Evolutionary conservation across 1,284 basidiomycete species (phyloP).

Genomic region (Agaricales sp.): DNA sequence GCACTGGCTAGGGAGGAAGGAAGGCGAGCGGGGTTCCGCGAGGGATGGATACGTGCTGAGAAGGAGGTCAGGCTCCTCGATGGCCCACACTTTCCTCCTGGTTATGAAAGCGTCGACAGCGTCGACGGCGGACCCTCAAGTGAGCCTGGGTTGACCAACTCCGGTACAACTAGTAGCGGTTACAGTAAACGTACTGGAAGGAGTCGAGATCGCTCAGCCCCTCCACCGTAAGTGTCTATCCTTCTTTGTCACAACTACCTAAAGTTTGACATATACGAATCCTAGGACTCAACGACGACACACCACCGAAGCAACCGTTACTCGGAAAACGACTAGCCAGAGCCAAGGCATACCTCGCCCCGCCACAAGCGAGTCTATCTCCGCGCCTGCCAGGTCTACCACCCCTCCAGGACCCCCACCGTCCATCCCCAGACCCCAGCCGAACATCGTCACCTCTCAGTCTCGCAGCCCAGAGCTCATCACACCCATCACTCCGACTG

Average conservation of each 20-base stretch:
- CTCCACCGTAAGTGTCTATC: too few species aligned
- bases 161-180: neutral
- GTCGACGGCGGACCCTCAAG: neutral
- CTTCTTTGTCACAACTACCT: too few species aligned
- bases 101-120: too few species aligned
- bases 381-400: neutral
- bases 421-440: neutral
- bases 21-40: conserved; percentile 26
- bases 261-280: too few species aligned
- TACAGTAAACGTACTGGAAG: neutral
- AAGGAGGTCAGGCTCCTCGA: conserved; percentile 8
- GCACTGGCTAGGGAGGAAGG: conserved; percentile 34
- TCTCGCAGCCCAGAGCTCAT: neutral
- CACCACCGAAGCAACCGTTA: too few species aligned
- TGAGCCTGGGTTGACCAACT: neutral
- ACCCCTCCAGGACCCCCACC: neutral
- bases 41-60: conserved; percentile 28
- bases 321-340: too few species aligned
- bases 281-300: too few species aligned
- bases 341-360: too few species aligned
- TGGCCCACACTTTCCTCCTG: neutral
- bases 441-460: neutral
- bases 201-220: too few species aligned
- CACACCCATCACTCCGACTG: neutral
- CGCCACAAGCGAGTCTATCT: neutral